Percentiles rank a stretch among this genome's conserved stretches.
Evolutionary conservation across 805 yeast species (phyloP).

Genomic region (Osmozyma mogii): DNA sequence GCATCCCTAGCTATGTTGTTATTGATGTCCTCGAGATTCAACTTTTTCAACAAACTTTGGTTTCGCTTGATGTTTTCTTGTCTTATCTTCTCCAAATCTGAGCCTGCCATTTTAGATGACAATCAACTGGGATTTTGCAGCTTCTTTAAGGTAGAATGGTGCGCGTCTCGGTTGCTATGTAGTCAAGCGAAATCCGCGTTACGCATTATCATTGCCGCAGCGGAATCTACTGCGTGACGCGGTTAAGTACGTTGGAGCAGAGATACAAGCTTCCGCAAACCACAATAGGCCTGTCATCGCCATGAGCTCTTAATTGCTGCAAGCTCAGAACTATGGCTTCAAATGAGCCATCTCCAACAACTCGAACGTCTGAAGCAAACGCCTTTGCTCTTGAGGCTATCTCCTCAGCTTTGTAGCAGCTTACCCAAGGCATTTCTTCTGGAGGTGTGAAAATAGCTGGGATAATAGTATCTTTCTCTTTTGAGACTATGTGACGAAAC

Average conservation of each 20-base stretch:
- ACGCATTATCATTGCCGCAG: too few relatives aligned
- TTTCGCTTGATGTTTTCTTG: constrained; percentile 79
- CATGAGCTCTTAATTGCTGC: constrained; percentile 7
- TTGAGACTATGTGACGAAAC: constrained; percentile 40
- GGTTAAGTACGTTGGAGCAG: constrained; percentile 37
- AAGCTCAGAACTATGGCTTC: constrained; percentile 4
- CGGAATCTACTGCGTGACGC: too few relatives aligned
- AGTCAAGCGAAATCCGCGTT: too few relatives aligned
- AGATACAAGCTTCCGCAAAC: constrained; percentile 37
- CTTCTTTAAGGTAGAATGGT: too few relatives aligned
- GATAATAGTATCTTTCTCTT: constrained; percentile 46
- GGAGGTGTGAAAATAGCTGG: constrained; percentile 62
- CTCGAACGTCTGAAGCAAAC: constrained; percentile 15
- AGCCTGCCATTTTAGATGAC: too few relatives aligned
- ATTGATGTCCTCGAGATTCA: constrained; percentile 58
- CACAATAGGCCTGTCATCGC: constrained; percentile 24
- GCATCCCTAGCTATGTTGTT: constrained; percentile 45
- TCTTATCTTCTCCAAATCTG: constrained; percentile 66
- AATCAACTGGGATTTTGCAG: too few relatives aligned
- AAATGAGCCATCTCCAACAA: not conserved
- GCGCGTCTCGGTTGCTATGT: too few relatives aligned
- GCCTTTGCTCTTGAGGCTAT: constrained; percentile 20
- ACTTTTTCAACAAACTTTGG: constrained; percentile 59
- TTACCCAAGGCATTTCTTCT: constrained; percentile 93
- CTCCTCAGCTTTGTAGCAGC: constrained; percentile 32